Percentiles rank a stretch among this genome's conserved stretches.
Conservation (phyloP, 164 flowering plant genomes). For the Macadamia tetraphylla region DNA sequence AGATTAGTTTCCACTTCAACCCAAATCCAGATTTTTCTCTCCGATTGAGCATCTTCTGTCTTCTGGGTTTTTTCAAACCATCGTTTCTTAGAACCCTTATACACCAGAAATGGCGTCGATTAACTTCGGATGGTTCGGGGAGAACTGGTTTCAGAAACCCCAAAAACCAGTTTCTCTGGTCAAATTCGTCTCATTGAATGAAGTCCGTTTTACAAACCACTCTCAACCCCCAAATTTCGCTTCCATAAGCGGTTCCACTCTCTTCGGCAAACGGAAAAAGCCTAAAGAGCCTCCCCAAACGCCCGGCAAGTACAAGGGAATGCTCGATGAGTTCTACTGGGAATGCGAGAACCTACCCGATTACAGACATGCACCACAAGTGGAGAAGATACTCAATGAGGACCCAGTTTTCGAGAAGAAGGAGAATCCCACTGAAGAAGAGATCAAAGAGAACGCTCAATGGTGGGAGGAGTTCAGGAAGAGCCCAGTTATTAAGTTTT, state of each 20-base stretch:
- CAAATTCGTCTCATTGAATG: conserved; percentile 25
- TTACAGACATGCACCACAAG: conserved; percentile 69
- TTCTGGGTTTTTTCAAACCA: not conserved
- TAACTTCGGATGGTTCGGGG: conserved; percentile 61
- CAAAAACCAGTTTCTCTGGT: conserved; percentile 39
- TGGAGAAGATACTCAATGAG: conserved; percentile 55
- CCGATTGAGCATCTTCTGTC: too few species aligned
- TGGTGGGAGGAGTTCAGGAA: conserved; percentile 55
- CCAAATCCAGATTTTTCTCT: too few species aligned
- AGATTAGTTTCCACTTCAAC: too few species aligned
- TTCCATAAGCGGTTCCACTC: conserved; percentile 29
- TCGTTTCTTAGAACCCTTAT: conserved; percentile 2
- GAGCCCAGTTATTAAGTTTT: conserved; percentile 54
- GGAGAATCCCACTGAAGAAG: conserved; percentile 58
- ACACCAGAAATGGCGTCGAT: conserved; percentile 54
- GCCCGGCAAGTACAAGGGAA: conserved; percentile 34
- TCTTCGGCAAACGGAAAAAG: conserved; percentile 14
- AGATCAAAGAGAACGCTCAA: conserved; percentile 46
- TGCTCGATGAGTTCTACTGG: conserved; percentile 70
- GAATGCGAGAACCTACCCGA: conserved; percentile 70
- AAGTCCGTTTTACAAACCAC: conserved; percentile 20
- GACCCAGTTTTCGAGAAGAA: conserved; percentile 51
- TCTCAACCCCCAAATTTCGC: conserved; percentile 44
- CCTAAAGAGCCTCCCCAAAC: conserved; percentile 16
- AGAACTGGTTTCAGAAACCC: conserved; percentile 76